Base-by-base conservation (phyloP, 345 rosid species). In the Balakata baccata region DNA sequence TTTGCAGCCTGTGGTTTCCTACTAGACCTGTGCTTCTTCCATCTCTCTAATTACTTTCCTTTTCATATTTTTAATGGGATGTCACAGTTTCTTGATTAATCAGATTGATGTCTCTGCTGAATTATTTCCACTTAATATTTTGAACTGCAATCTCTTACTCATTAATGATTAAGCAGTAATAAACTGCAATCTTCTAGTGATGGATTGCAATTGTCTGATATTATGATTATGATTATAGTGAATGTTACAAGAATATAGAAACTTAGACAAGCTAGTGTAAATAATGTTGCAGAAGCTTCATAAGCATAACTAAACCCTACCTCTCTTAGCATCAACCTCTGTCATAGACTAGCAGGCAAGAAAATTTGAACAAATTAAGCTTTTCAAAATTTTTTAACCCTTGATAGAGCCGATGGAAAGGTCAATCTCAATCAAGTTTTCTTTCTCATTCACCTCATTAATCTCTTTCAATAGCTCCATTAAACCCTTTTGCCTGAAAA, bases 371-470 rank as follows among this genome's bases (percentile, higher is more conserved):
- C 29, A 43, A 3, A 11, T 64, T 63, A 10, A n/a, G 6, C 64
- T 14, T 43, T 3, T 57, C 46, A 14, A 16, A 74, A 68, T 1
- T 1, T 1, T 1, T 69, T 82, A 62, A 49, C 81, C 77, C 79
- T 92, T 92, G 78, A 89, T 92, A 56, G 90, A 92, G 11, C 92
- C 91, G 79, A 86, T 71, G 14, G 89, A 86, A 73, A 92, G 87
- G 79, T 92, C 97, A 77, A 92, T 88, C 82, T 92, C 97, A 75
- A 92, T 88, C 71, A 92, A 77, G 69, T 87, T 88, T 39, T 89
- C 94, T 54, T 89, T 94, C 61, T 87, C 97, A 66, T 69, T 87
- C 39, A 67, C 83, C 45, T 87, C 90, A 68, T 82, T 81, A 11
- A 77, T 81, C 9, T 90, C 90, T 79, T 81, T 84, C 59, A 78